Conservation (phyloP, 345 rosid genomes). For the Hevea brasiliensis region DNA sequence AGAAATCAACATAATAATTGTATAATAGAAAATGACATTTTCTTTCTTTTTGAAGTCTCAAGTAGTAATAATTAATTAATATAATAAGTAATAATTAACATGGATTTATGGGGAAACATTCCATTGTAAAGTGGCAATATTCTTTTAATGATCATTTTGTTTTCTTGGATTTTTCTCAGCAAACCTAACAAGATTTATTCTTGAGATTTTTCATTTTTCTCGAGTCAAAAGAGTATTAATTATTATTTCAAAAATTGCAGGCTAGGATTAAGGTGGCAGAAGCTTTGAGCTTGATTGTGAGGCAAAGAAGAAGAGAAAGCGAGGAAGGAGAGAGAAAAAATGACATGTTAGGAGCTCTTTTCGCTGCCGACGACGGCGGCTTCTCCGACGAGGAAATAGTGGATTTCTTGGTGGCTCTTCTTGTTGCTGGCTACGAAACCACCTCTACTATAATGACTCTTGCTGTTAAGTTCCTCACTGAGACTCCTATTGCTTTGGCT, state of each 20-base stretch:
- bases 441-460: slow-evolving; percentile 96
- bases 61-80: too few relatives aligned
- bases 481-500: slow-evolving; percentile 83
- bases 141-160: not conserved
- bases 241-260: slow-evolving; percentile 28
- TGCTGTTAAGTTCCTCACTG: slow-evolving; percentile 91
- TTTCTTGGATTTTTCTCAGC: not conserved
- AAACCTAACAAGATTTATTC: not conserved
- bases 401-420: slow-evolving; percentile 80
- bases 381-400: slow-evolving; percentile 87
- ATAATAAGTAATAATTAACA: slow-evolving; percentile 3
- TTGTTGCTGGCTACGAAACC: slow-evolving; percentile 98
- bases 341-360: slow-evolving; percentile 80
- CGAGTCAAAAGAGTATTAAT: too few relatives aligned
- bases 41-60: not conserved
- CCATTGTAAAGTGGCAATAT: slow-evolving; percentile 2
- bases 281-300: slow-evolving; percentile 75
- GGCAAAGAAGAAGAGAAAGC: slow-evolving; percentile 57
- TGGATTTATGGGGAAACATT: slow-evolving; percentile 8
- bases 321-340: slow-evolving; percentile 52
- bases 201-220: too few relatives aligned
- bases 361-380: slow-evolving; percentile 58
- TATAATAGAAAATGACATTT: not conserved
- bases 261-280: slow-evolving; percentile 97
- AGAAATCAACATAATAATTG: slow-evolving; percentile 3